Percentiles rank a stretch among this genome's conserved stretches.
phyloP scores from a whole-genome alignment of 148 eudicot genomes.

The Rheum nobile region DNA sequence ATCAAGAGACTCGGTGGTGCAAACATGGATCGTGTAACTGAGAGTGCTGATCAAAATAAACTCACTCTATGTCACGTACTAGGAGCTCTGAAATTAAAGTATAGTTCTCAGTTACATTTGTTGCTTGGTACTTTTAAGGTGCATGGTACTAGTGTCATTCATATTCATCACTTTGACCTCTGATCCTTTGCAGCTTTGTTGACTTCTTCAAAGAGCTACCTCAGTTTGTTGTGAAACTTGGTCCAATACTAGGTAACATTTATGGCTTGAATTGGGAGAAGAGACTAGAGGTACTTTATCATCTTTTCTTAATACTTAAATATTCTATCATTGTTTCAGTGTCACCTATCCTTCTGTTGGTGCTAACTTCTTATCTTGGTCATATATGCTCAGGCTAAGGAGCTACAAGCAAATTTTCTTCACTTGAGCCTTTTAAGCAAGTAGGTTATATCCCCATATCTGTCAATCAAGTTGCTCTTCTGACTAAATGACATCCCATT shows the following conservation, averaged over 20 bases:
- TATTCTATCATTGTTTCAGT: background rate
- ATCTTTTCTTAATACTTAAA: background rate
- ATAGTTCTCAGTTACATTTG: slow-evolving; percentile 6
- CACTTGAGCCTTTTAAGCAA: slow-evolving; percentile 83
- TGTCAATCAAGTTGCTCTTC: background rate
- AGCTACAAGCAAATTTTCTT: slow-evolving; percentile 74
- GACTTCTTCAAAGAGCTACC: slow-evolving; percentile 93
- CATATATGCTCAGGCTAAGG: slow-evolving; percentile 58
- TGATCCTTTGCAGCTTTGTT: slow-evolving; percentile 41
- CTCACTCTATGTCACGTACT: slow-evolving; percentile 57
- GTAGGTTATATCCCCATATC: slow-evolving; percentile 28
- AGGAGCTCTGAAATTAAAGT: slow-evolving; percentile 70
- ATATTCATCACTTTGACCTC: background rate
- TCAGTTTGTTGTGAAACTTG: slow-evolving; percentile 68
- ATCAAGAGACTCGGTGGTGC: slow-evolving; percentile 42
- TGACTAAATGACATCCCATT: background rate
- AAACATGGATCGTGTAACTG: background rate
- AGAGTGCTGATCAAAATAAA: slow-evolving; percentile 22
- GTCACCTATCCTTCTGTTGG: background rate
- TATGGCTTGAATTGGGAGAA: slow-evolving; percentile 89
- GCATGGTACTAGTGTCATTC: background rate
- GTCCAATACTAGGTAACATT: slow-evolving; percentile 47
- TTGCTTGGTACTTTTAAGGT: slow-evolving; percentile 2
- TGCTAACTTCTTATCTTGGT: background rate
- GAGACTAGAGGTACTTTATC: slow-evolving; percentile 57